phyloP scores from a whole-genome alignment of 2,329 filamentous ascomycete species.

The Scedosporium apiospermum region DNA sequence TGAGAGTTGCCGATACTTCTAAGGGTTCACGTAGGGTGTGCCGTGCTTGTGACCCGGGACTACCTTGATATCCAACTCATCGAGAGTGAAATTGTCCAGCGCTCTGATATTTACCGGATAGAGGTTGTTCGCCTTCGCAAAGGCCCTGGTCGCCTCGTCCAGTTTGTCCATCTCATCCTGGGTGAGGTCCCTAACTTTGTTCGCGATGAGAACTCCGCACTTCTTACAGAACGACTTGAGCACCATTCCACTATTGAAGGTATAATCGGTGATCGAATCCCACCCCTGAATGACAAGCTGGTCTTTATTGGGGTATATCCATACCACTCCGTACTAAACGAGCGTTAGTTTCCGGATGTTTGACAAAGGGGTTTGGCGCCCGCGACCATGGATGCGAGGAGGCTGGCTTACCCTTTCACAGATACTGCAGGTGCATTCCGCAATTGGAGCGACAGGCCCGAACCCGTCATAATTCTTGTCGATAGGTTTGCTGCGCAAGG shows the following conservation, averaged over 20 bases:
- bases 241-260: conserved; percentile 20
- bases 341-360: neutral
- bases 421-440: conserved; percentile 39
- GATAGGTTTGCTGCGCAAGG: conserved; percentile 31
- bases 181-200: conserved; percentile 17
- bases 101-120: conserved; percentile 29
- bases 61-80: conserved; percentile 14
- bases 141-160: conserved; percentile 8
- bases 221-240: conserved; percentile 37
- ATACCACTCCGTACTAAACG: conserved; percentile 30
- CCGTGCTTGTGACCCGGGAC: conserved; percentile 19
- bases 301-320: conserved; percentile 31
- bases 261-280: conserved; percentile 29
- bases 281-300: conserved; percentile 30
- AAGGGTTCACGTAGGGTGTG: conserved; percentile 32
- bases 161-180: conserved; percentile 26
- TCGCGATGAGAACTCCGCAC: conserved; percentile 35
- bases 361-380: neutral
- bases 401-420: conserved; percentile 28
- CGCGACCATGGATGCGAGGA: neutral
- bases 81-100: conserved; percentile 27
- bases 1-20: conserved; percentile 2
- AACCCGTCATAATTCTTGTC: conserved; percentile 23
- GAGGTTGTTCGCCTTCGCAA: conserved; percentile 6
- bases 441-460: neutral